Percentiles rank a stretch among this genome's conserved stretches.
Conservation (phyloP, 176 grass and related monocot genomes). For the Aegilops longissima region DNA sequence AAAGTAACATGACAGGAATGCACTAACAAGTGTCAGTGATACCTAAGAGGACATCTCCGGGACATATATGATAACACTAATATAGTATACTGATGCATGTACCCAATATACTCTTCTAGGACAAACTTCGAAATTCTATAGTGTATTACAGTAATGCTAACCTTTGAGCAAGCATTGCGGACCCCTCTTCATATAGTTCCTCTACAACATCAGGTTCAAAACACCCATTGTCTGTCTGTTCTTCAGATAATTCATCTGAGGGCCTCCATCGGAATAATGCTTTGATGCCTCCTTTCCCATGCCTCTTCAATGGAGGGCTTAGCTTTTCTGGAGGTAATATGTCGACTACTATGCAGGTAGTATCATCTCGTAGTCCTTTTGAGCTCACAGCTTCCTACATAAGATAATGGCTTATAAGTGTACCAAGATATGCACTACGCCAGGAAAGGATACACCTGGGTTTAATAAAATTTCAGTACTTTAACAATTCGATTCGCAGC, state of each 20-base stretch:
- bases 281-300: constrained; percentile 72
- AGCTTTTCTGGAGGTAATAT: constrained; percentile 83
- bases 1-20: not conserved
- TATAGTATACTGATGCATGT: constrained; percentile 13
- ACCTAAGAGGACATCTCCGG: not conserved
- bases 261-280: constrained; percentile 70
- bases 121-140: not conserved
- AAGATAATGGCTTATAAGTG: constrained; percentile 14
- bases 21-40: not conserved
- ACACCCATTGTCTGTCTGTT: constrained; percentile 61
- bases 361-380: constrained; percentile 86
- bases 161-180: constrained; percentile 69
- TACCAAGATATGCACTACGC: constrained; percentile 8
- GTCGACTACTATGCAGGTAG: constrained; percentile 92
- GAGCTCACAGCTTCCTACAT: constrained; percentile 74
- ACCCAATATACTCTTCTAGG: constrained; percentile 11
- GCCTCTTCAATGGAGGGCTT: constrained; percentile 72
- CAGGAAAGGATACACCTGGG: not conserved
- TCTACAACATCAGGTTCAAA: constrained; percentile 79
- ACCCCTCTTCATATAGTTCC: constrained; percentile 74
- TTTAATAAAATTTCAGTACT: constrained; percentile 44
- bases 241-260: constrained; percentile 69
- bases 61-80: constrained; percentile 6
- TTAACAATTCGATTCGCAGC: constrained; percentile 82
- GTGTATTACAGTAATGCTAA: constrained; percentile 24